Evolutionary conservation across 192 early-diverging fungal species (phyloP).

Genomic region (Rhizoclosmatium globosum): DNA sequence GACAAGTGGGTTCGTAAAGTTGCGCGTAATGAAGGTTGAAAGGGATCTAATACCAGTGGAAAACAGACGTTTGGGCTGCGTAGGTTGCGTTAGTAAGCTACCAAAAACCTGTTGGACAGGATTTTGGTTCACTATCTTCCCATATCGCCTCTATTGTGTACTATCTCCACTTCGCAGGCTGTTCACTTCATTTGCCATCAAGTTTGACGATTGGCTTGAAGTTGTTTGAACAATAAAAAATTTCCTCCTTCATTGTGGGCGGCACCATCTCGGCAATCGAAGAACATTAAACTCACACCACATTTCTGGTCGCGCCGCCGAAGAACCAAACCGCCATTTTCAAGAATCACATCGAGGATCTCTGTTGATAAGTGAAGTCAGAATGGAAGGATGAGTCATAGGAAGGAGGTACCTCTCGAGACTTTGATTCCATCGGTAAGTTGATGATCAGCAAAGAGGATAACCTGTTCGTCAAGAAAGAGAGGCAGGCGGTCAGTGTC

Average conservation of each 20-base stretch:
- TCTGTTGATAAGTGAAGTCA: background rate
- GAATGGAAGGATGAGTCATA: background rate
- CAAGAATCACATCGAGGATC: conserved; percentile 5
- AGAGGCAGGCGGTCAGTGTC: background rate
- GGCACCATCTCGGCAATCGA: too few species aligned
- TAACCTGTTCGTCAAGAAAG: conserved; percentile 19
- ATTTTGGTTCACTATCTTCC: background rate
- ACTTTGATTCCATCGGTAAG: conserved; percentile 34
- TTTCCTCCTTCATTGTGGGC: too few species aligned
- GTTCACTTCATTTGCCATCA: too few species aligned
- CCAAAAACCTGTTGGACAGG: background rate
- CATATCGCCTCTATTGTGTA: background rate
- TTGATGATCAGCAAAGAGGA: conserved; percentile 36
- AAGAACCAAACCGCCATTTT: conserved; percentile 29
- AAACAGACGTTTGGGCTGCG: conserved; percentile 33
- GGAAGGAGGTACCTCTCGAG: conserved; percentile 13
- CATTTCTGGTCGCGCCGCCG: conserved; percentile 22
- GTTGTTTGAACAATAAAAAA: too few species aligned
- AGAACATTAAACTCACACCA: conserved; percentile 16
- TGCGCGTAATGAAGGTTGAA: conserved; percentile 29
- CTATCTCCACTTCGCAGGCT: too few species aligned
- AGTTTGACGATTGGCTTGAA: too few species aligned
- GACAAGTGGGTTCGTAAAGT: background rate
- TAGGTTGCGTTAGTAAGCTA: background rate
- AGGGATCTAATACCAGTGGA: conserved; percentile 32